Conservation (phyloP, 2,329 filamentous ascomycete species). For the Hirsutella rhossiliensis region DNA sequence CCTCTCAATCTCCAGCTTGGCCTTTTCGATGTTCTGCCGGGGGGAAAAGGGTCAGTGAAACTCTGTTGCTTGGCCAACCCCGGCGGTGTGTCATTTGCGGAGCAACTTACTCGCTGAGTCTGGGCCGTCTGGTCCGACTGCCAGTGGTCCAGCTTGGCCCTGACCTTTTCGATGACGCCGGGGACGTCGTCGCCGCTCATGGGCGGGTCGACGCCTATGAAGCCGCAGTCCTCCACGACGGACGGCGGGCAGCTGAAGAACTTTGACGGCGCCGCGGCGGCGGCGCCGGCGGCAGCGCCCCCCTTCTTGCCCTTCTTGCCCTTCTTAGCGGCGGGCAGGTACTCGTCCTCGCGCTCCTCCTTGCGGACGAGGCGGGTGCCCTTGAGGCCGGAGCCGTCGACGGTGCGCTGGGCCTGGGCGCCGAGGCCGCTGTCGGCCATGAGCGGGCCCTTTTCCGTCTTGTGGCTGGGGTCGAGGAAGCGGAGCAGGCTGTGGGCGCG, state of each 20-base stretch:
- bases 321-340: slow-evolving; percentile 69
- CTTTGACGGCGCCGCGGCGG: slow-evolving; percentile 35
- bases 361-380: slow-evolving; percentile 76
- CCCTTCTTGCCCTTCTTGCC: slow-evolving; percentile 75
- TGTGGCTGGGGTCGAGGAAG: slow-evolving; percentile 72
- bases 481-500: slow-evolving; percentile 77
- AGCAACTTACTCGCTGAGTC: slow-evolving; percentile 67
- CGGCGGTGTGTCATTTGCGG: no score
- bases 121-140: slow-evolving; percentile 81
- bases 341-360: slow-evolving; percentile 78
- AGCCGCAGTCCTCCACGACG: slow-evolving; percentile 80
- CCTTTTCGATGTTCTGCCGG: slow-evolving; percentile 83
- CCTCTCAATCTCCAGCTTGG: slow-evolving; percentile 86
- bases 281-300: slow-evolving; percentile 33
- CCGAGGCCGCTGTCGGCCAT: slow-evolving; percentile 60
- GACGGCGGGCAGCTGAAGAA: slow-evolving; percentile 78
- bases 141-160: slow-evolving; percentile 84
- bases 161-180: slow-evolving; percentile 72
- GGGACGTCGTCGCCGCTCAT: slow-evolving; percentile 78
- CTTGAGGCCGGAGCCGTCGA: slow-evolving; percentile 76
- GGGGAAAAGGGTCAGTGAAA: neutral
- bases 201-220: slow-evolving; percentile 77
- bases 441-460: slow-evolving; percentile 53
- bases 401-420: slow-evolving; percentile 68
- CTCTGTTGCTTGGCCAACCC: no score